These are phyloP conservation scores for Xerocomus potaroensis DNA, from an alignment of 768 basidiomycete species.

Conservation along the genomic window DNA sequence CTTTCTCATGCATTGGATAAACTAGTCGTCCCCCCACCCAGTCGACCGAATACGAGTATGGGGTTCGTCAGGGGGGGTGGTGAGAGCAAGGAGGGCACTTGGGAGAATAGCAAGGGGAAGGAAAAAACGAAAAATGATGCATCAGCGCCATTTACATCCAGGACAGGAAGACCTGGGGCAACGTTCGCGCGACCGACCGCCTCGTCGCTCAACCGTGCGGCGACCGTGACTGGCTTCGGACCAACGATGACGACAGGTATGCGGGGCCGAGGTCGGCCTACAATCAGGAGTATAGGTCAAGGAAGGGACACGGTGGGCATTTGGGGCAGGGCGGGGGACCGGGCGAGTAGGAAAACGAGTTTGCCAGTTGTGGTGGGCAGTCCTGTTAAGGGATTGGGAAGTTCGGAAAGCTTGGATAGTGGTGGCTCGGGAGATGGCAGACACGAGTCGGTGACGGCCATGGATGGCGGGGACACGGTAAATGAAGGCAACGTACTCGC, in stretches of 20 bases:
- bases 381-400: slow-evolving; percentile 39
- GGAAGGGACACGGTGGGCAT: slow-evolving; percentile 17
- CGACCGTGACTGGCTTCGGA: slow-evolving; percentile 13
- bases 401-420: background rate
- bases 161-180: slow-evolving; percentile 1
- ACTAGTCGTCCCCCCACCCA: slow-evolving; percentile 61
- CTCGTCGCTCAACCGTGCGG: slow-evolving; percentile 27
- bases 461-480: background rate
- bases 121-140: slow-evolving; percentile 22
- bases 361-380: slow-evolving; percentile 44
- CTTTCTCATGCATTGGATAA: slow-evolving; percentile 68
- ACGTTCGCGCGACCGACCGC: slow-evolving; percentile 29
- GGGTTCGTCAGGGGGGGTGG: slow-evolving; percentile 47
- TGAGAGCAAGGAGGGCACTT: background rate
- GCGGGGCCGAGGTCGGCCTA: slow-evolving; percentile 3
- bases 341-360: slow-evolving; percentile 41
- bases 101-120: slow-evolving; percentile 13
- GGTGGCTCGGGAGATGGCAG: background rate
- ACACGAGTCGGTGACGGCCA: background rate
- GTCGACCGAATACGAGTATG: slow-evolving; percentile 64
- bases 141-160: slow-evolving; percentile 7
- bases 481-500: slow-evolving; percentile 8
- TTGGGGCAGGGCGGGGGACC: slow-evolving; percentile 21
- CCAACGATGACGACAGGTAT: slow-evolving; percentile 1
- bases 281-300: background rate